Evolutionary conservation across 768 basidiomycete genomes (phyloP).

Genomic region (Podaxis pistillaris): DNA sequence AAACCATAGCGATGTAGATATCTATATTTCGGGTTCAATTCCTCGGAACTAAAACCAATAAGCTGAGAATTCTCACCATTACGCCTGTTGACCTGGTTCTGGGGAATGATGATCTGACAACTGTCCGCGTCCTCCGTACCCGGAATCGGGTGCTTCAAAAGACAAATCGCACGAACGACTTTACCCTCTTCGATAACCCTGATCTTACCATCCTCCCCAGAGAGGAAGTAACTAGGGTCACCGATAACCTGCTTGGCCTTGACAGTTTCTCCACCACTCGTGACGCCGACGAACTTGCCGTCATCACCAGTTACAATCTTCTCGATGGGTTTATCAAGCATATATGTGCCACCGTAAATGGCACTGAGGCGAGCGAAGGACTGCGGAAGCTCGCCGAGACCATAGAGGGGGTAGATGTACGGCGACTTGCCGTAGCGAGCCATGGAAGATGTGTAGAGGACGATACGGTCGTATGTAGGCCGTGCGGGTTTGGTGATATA

Average conservation of each 20-base stretch:
- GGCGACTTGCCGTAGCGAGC: constrained; percentile 99
- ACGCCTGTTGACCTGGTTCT: constrained; percentile 92
- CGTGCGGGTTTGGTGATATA: constrained; percentile 93
- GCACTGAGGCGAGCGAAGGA: constrained; percentile 97
- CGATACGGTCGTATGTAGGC: constrained; percentile 88
- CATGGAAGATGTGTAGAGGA: constrained; percentile 98
- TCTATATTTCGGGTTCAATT: constrained; percentile 44
- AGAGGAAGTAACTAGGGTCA: constrained; percentile 95
- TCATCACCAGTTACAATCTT: constrained; percentile 82
- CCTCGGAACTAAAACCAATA: background rate
- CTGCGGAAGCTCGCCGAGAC: constrained; percentile 97
- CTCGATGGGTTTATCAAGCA: constrained; percentile 95
- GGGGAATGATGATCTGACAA: constrained; percentile 96
- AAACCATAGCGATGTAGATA: constrained; percentile 98
- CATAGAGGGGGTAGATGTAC: constrained; percentile 99
- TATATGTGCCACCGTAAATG: constrained; percentile 99
- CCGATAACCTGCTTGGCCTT: constrained; percentile 98
- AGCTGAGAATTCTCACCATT: constrained; percentile 65
- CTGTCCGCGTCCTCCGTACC: constrained; percentile 95
- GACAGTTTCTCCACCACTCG: constrained; percentile 85
- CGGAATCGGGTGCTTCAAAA: constrained; percentile 97
- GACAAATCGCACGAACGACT: constrained; percentile 95
- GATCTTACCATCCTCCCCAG: constrained; percentile 73
- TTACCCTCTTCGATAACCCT: constrained; percentile 91
- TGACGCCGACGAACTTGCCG: constrained; percentile 93